Base-by-base conservation (phyloP, 257 asterid genomes). In the Fraxinus quadrangulata region DNA sequence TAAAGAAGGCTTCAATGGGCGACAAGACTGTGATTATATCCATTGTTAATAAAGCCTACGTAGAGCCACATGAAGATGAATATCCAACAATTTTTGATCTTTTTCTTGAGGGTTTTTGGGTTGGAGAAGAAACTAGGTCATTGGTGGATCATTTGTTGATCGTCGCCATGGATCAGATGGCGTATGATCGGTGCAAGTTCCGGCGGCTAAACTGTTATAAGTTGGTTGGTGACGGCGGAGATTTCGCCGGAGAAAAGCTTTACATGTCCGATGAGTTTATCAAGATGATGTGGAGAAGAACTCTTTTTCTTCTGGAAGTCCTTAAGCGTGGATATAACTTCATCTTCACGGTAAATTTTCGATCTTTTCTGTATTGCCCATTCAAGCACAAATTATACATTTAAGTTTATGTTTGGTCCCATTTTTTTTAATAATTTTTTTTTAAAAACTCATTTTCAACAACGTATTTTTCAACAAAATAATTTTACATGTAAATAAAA, bases 261-360 rank as follows among this genome's bases (percentile, higher is more conserved):
- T 92, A 81, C 80, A 89, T 92, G 97, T 83, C 94, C 6, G 70
- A 67, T 0, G 94, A 80, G 75, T 94, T 92, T 67, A 89, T 92
- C 68, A 86, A 87, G 78, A 92, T 94, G 98, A 94, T 92, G 98
- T 94, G 98, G 98, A 56, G 87, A 39, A 78, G 97, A 84, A 92
- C 97, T 9, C 34, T 1, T 6, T 89, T 92, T 45, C 84, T 94
- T 0, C 51, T 89, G 1, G 81, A 82, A 5, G 93, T 94, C 17
- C 91, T 94, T 12, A 84, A 83, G 56, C 86, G 83, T 23, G 97
- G 96, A 1, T 88, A 88, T 78, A 87, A 74, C 77, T 91, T 92
- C 88, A 83, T 94, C 11, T 92, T 92, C 87, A 87, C 98, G 79
- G 97, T 92, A 82, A 26, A 79, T 82, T 6, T 66, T 21, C 34